Evolutionary conservation across 768 basidiomycete species (phyloP).

Genomic region (Leccinellum rugosiceps): DNA sequence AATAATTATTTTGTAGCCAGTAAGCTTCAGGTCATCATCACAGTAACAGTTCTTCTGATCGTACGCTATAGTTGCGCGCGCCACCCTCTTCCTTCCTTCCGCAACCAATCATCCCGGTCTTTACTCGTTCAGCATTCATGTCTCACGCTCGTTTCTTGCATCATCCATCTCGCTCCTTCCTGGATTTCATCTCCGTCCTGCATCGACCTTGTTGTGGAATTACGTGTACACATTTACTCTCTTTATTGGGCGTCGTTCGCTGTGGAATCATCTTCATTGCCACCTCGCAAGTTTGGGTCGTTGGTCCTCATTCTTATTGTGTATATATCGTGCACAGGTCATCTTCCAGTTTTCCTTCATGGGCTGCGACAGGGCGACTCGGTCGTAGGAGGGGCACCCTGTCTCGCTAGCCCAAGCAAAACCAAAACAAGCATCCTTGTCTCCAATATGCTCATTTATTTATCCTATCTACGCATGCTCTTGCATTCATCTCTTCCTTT

Average conservation of each 20-base stretch:
- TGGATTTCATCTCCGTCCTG: conserved; percentile 16
- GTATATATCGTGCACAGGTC: conserved; percentile 17
- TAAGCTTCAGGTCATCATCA: conserved; percentile 1
- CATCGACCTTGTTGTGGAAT: conserved; percentile 31
- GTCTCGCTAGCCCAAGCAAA: not conserved
- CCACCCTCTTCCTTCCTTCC: not conserved
- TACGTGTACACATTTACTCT: conserved; percentile 30
- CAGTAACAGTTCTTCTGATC: not conserved
- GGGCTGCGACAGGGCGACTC: not conserved
- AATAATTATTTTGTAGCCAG: conserved; percentile 9
- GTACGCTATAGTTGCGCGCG: not conserved
- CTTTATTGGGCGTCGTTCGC: conserved; percentile 14
- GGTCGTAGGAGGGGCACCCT: conserved; percentile 6
- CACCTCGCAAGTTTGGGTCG: not conserved
- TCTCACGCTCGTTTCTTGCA: conserved; percentile 12
- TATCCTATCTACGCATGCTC: not conserved
- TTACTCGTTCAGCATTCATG: conserved; percentile 9
- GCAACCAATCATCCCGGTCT: conserved; percentile 10
- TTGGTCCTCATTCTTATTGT: conserved; percentile 14
- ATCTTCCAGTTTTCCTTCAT: not conserved
- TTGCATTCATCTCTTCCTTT: not conserved
- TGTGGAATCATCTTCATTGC: not conserved
- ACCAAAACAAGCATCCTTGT: not conserved
- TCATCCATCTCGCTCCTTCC: conserved; percentile 9
- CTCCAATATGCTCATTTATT: not conserved